Conservation (phyloP, 257 asterid genomes). For the Fraxinus pennsylvanica region DNA sequence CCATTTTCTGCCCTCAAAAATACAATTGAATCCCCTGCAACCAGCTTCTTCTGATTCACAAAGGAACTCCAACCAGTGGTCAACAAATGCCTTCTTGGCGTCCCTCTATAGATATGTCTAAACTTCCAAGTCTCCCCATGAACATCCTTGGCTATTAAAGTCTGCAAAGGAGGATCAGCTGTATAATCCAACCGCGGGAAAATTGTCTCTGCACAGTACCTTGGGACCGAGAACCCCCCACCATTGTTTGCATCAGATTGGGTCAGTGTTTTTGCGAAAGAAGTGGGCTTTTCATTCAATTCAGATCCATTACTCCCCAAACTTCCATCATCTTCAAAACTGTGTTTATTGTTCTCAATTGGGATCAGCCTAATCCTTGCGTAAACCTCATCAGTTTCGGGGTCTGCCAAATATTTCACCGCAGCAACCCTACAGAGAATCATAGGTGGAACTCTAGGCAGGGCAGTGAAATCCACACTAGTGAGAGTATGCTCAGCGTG, state of each 20-base stretch:
- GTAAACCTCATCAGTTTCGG: conserved; percentile 55
- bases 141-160: conserved; percentile 50
- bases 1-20: conserved; percentile 51
- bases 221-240: conserved; percentile 64
- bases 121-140: conserved; percentile 69
- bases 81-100: conserved; percentile 69
- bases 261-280: conserved; percentile 63
- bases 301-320: conserved; percentile 33
- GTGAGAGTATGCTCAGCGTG: conserved; percentile 63
- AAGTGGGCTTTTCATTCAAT: conserved; percentile 40
- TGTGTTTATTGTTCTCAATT: conserved; percentile 26
- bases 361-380: conserved; percentile 46
- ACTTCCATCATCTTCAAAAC: conserved; percentile 33
- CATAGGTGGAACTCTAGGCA: conserved; percentile 48
- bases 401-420: conserved; percentile 57
- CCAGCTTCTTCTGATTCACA: conserved; percentile 65
- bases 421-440: conserved; percentile 57
- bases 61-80: conserved; percentile 75
- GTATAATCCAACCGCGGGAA: conserved; percentile 55
- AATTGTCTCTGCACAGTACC: conserved; percentile 66
- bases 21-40: conserved; percentile 72
- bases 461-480: conserved; percentile 49
- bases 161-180: conserved; percentile 63
- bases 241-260: conserved; percentile 69
- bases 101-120: conserved; percentile 66